Evolutionary conservation across 352 stramenopile species (phyloP).

Genomic region (Lagenidium sp.): DNA sequence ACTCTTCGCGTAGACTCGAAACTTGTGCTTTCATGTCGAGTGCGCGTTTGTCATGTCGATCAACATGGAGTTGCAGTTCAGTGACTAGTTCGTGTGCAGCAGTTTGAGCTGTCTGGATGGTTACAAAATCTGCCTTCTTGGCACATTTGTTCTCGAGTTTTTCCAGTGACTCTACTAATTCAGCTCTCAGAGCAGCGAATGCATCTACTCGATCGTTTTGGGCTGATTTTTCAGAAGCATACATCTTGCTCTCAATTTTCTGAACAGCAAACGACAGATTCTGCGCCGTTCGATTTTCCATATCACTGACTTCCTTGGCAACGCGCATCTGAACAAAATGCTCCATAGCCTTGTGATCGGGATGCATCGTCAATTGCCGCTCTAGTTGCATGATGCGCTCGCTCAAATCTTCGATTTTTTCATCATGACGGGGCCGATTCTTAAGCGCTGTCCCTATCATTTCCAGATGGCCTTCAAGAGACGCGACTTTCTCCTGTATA

Average conservation of each 20-base stretch:
- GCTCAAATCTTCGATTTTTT: slow-evolving; percentile 45
- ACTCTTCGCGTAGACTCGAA: no score
- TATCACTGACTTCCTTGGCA: slow-evolving; percentile 58
- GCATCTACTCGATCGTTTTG: slow-evolving; percentile 42
- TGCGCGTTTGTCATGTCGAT: slow-evolving; percentile 56
- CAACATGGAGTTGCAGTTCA: slow-evolving; percentile 40
- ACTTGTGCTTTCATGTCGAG: slow-evolving; percentile 54
- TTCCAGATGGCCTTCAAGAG: slow-evolving; percentile 54
- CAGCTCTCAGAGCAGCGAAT: slow-evolving; percentile 36
- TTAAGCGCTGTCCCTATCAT: slow-evolving; percentile 25
- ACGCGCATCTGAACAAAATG: slow-evolving; percentile 56
- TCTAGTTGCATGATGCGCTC: slow-evolving; percentile 43
- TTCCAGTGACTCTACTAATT: slow-evolving; percentile 51
- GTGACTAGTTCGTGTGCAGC: slow-evolving; percentile 52
- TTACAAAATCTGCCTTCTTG: slow-evolving; percentile 39
- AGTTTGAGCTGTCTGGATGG: slow-evolving; percentile 45
- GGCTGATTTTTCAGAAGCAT: slow-evolving; percentile 38
- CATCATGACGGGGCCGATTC: slow-evolving; percentile 38
- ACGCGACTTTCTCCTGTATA: slow-evolving; percentile 44
- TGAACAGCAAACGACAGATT: slow-evolving; percentile 48
- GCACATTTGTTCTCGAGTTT: slow-evolving; percentile 29
- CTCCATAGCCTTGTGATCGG: slow-evolving; percentile 61
- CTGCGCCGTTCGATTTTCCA: slow-evolving; percentile 51
- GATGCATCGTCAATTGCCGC: slow-evolving; percentile 32
- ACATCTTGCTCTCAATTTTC: slow-evolving; percentile 61